These are phyloP conservation scores for Trichoderma asperelloides DNA, from an alignment of 495 filamentous ascomycete species.

Conservation along the genomic window DNA sequence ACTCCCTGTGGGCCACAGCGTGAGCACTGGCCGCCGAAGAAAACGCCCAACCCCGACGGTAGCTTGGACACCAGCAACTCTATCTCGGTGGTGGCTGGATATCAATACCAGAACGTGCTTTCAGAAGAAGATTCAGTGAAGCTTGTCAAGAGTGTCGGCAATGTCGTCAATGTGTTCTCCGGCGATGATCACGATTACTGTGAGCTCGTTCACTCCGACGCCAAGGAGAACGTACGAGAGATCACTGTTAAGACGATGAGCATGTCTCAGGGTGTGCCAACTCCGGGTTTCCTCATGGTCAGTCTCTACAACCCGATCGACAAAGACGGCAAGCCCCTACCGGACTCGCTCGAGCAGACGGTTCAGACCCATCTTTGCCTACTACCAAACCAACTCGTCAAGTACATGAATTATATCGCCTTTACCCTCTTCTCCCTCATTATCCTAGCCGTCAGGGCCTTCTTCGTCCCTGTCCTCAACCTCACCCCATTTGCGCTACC, in stretches of 20 bases:
- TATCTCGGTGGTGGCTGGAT: conserved; percentile 64
- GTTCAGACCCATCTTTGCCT: conserved; percentile 85
- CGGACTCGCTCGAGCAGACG: conserved; percentile 40
- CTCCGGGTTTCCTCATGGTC: conserved; percentile 78
- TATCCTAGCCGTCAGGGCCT: conserved; percentile 51
- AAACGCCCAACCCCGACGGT: conserved; percentile 44
- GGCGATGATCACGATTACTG: conserved; percentile 99
- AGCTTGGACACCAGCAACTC: conserved; percentile 68
- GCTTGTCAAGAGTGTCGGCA: conserved; percentile 62
- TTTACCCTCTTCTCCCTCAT: conserved; percentile 52
- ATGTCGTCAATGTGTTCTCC: conserved; percentile 75
- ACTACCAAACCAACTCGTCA: conserved; percentile 75
- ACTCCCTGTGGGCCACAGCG: conserved; percentile 88
- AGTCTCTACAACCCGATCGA: conserved; percentile 89
- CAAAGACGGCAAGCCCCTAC: conserved; percentile 46
- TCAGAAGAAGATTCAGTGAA: conserved; percentile 60
- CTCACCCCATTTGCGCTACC: conserved; percentile 38
- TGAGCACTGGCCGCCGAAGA: conserved; percentile 68
- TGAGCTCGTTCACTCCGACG: conserved; percentile 66
- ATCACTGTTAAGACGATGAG: conserved; percentile 91
- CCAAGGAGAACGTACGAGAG: conserved; percentile 59
- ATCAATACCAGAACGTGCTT: conserved; percentile 96
- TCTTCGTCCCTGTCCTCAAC: conserved; percentile 41
- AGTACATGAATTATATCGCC: conserved; percentile 67
- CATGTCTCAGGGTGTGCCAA: conserved; percentile 94